Base-by-base conservation (phyloP, 805 yeast species). In the Peterozyma xylosa region DNA sequence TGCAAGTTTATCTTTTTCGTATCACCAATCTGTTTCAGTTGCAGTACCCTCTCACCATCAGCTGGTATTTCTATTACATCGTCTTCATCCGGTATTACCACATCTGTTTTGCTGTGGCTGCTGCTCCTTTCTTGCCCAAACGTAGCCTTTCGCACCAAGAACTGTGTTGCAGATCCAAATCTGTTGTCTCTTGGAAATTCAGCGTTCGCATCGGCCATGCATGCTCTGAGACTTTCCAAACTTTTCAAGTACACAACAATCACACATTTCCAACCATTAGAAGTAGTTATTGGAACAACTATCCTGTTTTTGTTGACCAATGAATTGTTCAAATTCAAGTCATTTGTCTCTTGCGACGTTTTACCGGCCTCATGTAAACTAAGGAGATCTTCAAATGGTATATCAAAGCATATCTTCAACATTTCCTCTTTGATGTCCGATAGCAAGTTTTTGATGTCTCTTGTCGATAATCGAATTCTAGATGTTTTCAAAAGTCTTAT, bases 211-310 rank as follows among this genome's bases (percentile, higher is more conserved):
- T 36, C 34, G 7, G 27, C n/a, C 16, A 35, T 11, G 5, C 33
- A 36, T 9, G 16, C 29, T n/a, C 47, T 14, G 7, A 45, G 27
- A 9, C 9, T 32, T 34, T 45, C 47, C 5, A 45, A 13, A 3
- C 33, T n/a, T 16, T 41, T 40, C 9, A 45, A 6, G 13, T 37
- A 11, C 2, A 41, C 17, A 14, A 41, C 42, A 32, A 41, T 11
- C 11, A 33, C 13, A 30, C 35, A 27, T 37, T 45, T 41, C 47
- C 47, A 45, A n/a, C 47, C 47, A 15, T 45, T 45, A 13, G 38
- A 38, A 3, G 44, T 17, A 7, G 38, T 37, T 14, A 45, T 4
- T 6, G 43, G 43, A 5, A 44, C 33, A 29, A 33, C 33, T 2
- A 44, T n/a, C 16, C n/a, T 35, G 14, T 44, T 44, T 17, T 37